These are phyloP conservation scores for Cyamopsis tetragonoloba DNA, from an alignment of 306 rosid species.

Conservation along the genomic window DNA sequence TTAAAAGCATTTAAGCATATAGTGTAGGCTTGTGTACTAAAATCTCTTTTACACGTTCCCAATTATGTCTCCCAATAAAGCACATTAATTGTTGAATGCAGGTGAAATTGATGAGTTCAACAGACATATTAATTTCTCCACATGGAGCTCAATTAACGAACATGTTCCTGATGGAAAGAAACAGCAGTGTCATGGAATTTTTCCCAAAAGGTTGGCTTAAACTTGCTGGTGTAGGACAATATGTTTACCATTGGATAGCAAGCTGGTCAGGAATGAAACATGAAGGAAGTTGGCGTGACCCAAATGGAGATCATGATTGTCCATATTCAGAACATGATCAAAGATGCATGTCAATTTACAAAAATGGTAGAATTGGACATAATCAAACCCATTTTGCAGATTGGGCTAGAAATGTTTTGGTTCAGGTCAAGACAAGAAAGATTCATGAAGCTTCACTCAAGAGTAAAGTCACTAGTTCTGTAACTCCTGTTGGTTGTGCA, in stretches of 20 bases:
- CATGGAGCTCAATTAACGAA: constrained; percentile 72
- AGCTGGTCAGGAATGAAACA: constrained; percentile 78
- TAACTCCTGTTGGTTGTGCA: constrained; percentile 28
- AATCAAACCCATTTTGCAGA: constrained; percentile 44
- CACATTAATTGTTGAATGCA: constrained; percentile 2
- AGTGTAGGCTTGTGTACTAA: too few species aligned
- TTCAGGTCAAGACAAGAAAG: constrained; percentile 43
- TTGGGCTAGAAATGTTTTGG: constrained; percentile 50
- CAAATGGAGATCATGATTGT: constrained; percentile 36
- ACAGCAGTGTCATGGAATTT: constrained; percentile 73
- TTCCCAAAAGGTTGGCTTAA: constrained; percentile 68
- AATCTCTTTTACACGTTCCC: not conserved
- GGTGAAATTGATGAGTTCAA: constrained; percentile 60
- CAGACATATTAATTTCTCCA: constrained; percentile 59
- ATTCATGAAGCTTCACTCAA: constrained; percentile 24
- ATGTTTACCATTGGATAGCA: constrained; percentile 54
- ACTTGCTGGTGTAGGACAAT: constrained; percentile 70
- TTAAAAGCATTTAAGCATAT: not conserved
- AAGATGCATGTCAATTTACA: constrained; percentile 58
- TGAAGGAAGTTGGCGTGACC: constrained; percentile 65
- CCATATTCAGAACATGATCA: constrained; percentile 40
- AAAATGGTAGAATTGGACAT: constrained; percentile 48
- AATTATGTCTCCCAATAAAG: not conserved
- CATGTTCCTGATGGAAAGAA: constrained; percentile 59
- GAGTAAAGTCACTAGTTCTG: not conserved